Evolutionary conservation across 495 filamentous ascomycete species (phyloP).

Genomic region (Clavariopsis aquatica): DNA sequence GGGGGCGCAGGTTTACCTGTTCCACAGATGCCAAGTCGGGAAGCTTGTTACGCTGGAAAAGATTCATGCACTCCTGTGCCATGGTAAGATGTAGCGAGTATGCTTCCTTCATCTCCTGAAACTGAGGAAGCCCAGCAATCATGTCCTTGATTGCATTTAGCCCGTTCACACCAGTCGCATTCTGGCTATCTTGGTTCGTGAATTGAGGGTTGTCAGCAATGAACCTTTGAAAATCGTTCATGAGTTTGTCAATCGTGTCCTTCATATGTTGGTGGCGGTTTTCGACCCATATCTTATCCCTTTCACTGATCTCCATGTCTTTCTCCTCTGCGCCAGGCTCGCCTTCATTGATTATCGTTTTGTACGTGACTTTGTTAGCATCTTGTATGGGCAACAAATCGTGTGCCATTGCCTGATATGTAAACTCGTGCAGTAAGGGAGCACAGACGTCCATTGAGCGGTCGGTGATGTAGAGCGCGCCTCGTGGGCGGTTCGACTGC

Average conservation of each 20-base stretch:
- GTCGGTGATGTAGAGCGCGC: slow-evolving; percentile 83
- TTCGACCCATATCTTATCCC: slow-evolving; percentile 89
- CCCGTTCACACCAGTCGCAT: slow-evolving; percentile 71
- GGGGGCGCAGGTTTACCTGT: slow-evolving; percentile 50
- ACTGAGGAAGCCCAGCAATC: slow-evolving; percentile 91
- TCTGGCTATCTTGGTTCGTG: slow-evolving; percentile 66
- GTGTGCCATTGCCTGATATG: slow-evolving; percentile 97
- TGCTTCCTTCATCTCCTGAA: slow-evolving; percentile 89
- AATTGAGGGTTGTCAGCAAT: slow-evolving; percentile 92
- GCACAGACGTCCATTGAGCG: slow-evolving; percentile 87
- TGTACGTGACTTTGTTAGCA: slow-evolving; percentile 82
- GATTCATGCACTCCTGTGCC: slow-evolving; percentile 97
- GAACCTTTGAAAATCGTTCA: slow-evolving; percentile 89
- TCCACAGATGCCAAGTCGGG: slow-evolving; percentile 84
- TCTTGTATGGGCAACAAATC: slow-evolving; percentile 88
- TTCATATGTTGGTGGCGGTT: slow-evolving; percentile 97
- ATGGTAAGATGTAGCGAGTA: slow-evolving; percentile 94
- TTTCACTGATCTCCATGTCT: slow-evolving; percentile 85
- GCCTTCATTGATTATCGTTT: slow-evolving; percentile 73
- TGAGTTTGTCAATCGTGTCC: slow-evolving; percentile 91
- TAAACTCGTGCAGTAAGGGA: slow-evolving; percentile 92
- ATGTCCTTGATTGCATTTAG: slow-evolving; percentile 95
- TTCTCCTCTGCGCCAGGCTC: slow-evolving; percentile 68
- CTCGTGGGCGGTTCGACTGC: slow-evolving; percentile 73
- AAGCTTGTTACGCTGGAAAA: slow-evolving; percentile 81